phyloP scores from a whole-genome alignment of 2,329 filamentous ascomycete species.

The Beauveria pseudobassiana region DNA sequence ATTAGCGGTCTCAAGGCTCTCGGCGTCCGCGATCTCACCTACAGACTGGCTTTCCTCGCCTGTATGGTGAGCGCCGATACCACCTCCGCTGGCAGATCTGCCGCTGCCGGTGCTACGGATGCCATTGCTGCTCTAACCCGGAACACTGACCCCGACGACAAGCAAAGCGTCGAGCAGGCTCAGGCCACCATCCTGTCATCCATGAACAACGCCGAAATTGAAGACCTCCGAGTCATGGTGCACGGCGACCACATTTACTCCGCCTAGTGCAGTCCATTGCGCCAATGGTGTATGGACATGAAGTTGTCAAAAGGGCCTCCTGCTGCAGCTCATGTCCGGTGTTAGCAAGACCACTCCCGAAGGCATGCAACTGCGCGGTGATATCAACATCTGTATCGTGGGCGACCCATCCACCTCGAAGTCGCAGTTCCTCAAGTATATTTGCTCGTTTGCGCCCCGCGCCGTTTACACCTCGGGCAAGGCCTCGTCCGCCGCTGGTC shows the following conservation, averaged over 20 bases:
- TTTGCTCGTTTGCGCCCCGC: conserved; percentile 92
- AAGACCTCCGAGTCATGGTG: conserved; percentile 87
- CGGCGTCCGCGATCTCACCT: conserved; percentile 90
- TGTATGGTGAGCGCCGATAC: conserved; percentile 94
- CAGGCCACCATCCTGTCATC: conserved; percentile 83
- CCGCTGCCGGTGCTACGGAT: conserved; percentile 59
- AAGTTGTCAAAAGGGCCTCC: conserved; percentile 95
- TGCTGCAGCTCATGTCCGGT: conserved; percentile 93
- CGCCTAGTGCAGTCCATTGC: conserved; percentile 88
- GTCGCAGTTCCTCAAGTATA: conserved; percentile 96
- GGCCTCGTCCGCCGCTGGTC: conserved; percentile 91
- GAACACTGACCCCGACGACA: conserved; percentile 53
- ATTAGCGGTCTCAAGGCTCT: conserved; percentile 85
- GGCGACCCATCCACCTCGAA: conserved; percentile 96
- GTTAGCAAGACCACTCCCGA: conserved; percentile 87
- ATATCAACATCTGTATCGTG: conserved; percentile 98
- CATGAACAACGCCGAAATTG: conserved; percentile 78
- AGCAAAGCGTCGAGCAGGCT: conserved; percentile 71
- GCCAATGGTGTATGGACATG: conserved; percentile 94
- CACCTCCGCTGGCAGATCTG: conserved; percentile 67
- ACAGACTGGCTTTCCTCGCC: conserved; percentile 90
- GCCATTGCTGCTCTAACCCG: conserved; percentile 73
- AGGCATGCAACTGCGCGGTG: conserved; percentile 90
- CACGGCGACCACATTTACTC: conserved; percentile 94
- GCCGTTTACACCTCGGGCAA: conserved; percentile 98